Conservation (phyloP, 345 rosid species). For the Citrus maxima region DNA sequence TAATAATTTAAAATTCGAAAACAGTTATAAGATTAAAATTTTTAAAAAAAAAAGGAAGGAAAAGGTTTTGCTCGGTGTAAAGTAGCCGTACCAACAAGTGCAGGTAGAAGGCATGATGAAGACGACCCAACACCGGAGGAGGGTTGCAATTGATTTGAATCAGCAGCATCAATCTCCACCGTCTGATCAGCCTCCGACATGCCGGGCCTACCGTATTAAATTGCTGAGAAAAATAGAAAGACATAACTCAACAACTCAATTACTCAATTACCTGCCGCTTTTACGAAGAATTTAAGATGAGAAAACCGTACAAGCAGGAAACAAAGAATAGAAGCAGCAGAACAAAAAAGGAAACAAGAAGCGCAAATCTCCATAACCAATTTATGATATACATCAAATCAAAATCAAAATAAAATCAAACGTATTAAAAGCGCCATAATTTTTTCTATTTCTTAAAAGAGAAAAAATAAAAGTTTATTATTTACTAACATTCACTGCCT, state of each 20-base stretch:
- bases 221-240: not conserved
- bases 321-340: not conserved
- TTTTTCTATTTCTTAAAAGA: not conserved
- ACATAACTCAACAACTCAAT: not conserved
- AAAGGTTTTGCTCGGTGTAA: not conserved
- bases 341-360: too few species aligned
- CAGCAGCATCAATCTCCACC: not conserved
- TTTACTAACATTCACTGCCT: not conserved
- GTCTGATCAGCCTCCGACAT: conserved; percentile 7
- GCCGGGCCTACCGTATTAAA: not conserved
- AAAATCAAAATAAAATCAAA: too few species aligned
- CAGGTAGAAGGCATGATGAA: not conserved
- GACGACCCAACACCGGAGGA: not conserved
- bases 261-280: not conserved
- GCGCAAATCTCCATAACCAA: conserved; percentile 2
- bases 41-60: too few species aligned
- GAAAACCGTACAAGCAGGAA: not conserved
- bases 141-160: not conserved
- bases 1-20: not conserved
- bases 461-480: not conserved
- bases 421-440: not conserved
- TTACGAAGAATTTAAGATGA: not conserved
- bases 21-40: not conserved
- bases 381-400: not conserved
- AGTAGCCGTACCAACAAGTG: not conserved